These are phyloP conservation scores for Acanthamoeba quina DNA, from an alignment of 208 protist species.

Conservation along the genomic window DNA sequence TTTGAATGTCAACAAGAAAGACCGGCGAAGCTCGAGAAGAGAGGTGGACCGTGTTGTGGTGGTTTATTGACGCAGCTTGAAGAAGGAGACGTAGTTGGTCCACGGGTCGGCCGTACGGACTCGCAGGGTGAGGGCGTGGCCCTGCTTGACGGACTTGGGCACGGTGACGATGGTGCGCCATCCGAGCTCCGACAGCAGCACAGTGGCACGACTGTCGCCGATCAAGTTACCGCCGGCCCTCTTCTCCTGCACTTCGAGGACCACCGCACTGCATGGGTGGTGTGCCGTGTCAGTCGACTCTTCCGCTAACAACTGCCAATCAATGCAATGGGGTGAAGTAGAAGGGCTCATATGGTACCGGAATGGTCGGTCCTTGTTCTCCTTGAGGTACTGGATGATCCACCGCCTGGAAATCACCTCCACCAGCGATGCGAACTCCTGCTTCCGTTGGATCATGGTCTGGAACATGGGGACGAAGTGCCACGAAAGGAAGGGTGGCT, in stretches of 20 bases:
- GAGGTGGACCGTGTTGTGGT: no score
- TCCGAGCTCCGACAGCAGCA: constrained; percentile 3
- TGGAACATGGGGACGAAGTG: constrained; percentile 61
- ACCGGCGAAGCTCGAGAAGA: no score
- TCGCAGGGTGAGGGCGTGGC: constrained; percentile 24
- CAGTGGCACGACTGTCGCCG: constrained; percentile 33
- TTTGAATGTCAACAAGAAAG: not conserved
- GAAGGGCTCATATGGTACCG: not conserved
- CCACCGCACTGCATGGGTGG: constrained; percentile 5
- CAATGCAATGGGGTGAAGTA: not conserved
- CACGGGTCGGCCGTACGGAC: constrained; percentile 26
- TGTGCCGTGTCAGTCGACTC: not conserved
- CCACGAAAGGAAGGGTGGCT: constrained; percentile 27
- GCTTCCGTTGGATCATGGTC: not conserved
- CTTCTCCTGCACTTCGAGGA: constrained; percentile 48
- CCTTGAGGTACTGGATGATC: constrained; percentile 38
- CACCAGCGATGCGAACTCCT: constrained; percentile 38
- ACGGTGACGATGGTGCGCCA: constrained; percentile 62
- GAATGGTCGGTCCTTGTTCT: constrained; percentile 60
- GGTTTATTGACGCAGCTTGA: constrained; percentile 8
- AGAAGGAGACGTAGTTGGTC: constrained; percentile 67
- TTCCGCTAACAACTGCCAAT: no score
- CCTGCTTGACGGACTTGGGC: constrained; percentile 60
- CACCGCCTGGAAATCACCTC: not conserved
- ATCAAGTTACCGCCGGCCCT: constrained; percentile 45